These are phyloP conservation scores for Teunomyces barrocoloradensis DNA, from an alignment of 805 yeast species.

Conservation along the genomic window DNA sequence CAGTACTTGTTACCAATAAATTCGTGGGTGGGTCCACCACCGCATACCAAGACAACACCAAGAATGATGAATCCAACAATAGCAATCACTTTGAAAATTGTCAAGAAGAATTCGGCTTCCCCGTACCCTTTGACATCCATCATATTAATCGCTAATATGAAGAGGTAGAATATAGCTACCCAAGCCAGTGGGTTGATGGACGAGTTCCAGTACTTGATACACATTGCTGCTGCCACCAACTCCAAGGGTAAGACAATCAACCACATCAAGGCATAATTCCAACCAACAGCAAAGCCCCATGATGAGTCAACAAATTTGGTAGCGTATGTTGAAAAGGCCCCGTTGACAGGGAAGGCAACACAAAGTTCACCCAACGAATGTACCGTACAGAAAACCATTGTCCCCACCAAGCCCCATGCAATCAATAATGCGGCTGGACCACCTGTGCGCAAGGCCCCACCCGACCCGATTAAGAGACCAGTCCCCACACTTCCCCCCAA, in stretches of 20 bases:
- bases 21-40: slow-evolving; percentile 38
- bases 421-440: slow-evolving; percentile 48
- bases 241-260: slow-evolving; percentile 36
- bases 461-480: slow-evolving; percentile 48
- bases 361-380: slow-evolving; percentile 68
- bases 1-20: slow-evolving; percentile 34
- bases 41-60: slow-evolving; percentile 36
- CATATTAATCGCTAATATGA: slow-evolving; percentile 27
- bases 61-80: slow-evolving; percentile 36
- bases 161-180: slow-evolving; percentile 33
- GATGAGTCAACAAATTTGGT: slow-evolving; percentile 36
- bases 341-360: slow-evolving; percentile 40
- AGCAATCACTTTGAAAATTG: slow-evolving; percentile 33
- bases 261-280: slow-evolving; percentile 41
- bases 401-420: slow-evolving; percentile 56
- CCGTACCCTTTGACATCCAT: slow-evolving; percentile 40
- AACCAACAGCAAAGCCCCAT: slow-evolving; percentile 42
- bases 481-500: slow-evolving; percentile 30
- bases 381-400: slow-evolving; percentile 57
- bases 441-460: slow-evolving; percentile 38
- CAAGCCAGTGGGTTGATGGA: slow-evolving; percentile 36
- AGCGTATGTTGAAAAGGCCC: slow-evolving; percentile 40
- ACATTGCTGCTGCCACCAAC: slow-evolving; percentile 39
- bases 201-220: slow-evolving; percentile 33
- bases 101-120: slow-evolving; percentile 33